These are phyloP conservation scores for Geotrichum europaeum DNA, from an alignment of 1,139 yeast genomes.

Conservation along the genomic window DNA sequence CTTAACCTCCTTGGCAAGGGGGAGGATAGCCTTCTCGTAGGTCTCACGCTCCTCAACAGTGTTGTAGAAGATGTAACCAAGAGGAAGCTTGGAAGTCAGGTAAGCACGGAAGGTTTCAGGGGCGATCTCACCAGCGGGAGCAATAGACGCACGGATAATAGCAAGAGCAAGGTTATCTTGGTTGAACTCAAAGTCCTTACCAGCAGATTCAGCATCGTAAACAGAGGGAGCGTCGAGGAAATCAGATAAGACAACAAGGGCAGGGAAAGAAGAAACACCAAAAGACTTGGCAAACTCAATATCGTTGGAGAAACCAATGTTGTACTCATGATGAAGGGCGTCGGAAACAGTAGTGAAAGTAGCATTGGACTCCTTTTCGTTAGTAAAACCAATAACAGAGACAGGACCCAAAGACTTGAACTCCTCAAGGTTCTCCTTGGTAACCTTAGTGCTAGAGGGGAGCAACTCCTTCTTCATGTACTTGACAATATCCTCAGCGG, in stretches of 20 bases:
- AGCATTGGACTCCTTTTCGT: constrained; percentile 39
- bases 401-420: constrained; percentile 44
- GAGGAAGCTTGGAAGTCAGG: constrained; percentile 66
- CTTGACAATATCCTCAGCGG: constrained; percentile 65
- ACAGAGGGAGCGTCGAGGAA: constrained; percentile 41
- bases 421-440: constrained; percentile 46
- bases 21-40: constrained; percentile 47
- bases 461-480: constrained; percentile 78
- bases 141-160: constrained; percentile 63
- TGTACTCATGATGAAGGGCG: constrained; percentile 52
- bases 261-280: constrained; percentile 41
- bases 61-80: constrained; percentile 83
- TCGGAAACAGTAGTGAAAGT: constrained; percentile 54
- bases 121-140: constrained; percentile 90
- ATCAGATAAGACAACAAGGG: constrained; percentile 45
- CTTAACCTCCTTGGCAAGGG: constrained; percentile 67
- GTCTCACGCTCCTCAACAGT: constrained; percentile 59
- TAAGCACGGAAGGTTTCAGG: constrained; percentile 75
- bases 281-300: constrained; percentile 43
- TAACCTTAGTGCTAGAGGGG: constrained; percentile 64
- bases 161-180: constrained; percentile 37
- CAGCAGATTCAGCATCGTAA: constrained; percentile 35
- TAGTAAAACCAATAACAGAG: constrained; percentile 44
- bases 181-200: constrained; percentile 30
- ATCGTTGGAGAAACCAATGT: constrained; percentile 55